These are phyloP conservation scores for Xylaria sp. DNA, from an alignment of 2,329 filamentous ascomycete genomes.

Conservation along the genomic window DNA sequence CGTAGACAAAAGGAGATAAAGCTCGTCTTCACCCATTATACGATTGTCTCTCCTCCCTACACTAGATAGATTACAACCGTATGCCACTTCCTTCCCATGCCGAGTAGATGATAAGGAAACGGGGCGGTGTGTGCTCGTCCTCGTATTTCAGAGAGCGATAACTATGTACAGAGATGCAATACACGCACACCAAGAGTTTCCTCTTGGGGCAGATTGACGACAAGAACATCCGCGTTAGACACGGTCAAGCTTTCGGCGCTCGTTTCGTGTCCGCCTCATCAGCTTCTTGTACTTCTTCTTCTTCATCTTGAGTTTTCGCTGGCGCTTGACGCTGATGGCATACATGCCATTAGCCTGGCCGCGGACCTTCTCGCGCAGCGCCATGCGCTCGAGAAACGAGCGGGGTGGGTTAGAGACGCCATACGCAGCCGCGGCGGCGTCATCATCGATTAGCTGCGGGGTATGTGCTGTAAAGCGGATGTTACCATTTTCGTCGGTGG, in stretches of 20 bases:
- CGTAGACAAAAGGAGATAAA: constrained; percentile 24
- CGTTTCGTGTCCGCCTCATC: constrained; percentile 88
- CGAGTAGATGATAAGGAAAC: constrained; percentile 19
- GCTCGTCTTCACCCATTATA: constrained; percentile 11
- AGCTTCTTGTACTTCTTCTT: constrained; percentile 99
- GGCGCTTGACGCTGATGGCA: constrained; percentile 90
- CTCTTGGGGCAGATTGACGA: not conserved
- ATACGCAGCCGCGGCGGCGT: constrained; percentile 30
- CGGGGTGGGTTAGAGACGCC: constrained; percentile 49
- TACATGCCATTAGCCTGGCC: constrained; percentile 69
- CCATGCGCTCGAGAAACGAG: constrained; percentile 77
- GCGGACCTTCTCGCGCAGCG: constrained; percentile 66
- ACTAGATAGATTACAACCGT: constrained; percentile 45
- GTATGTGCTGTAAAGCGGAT: constrained; percentile 70
- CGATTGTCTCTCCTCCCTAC: constrained; percentile 35
- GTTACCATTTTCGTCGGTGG: constrained; percentile 68
- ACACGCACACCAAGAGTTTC: constrained; percentile 10
- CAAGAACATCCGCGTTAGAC: constrained; percentile 54
- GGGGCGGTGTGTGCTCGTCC: constrained; percentile 15
- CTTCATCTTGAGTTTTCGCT: constrained; percentile 98
- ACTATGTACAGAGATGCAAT: constrained; percentile 34
- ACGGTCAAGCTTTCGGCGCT: constrained; percentile 85
- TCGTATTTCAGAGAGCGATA: constrained; percentile 19
- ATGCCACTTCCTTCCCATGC: constrained; percentile 6
- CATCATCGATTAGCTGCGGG: constrained; percentile 66